Percentiles rank a stretch among this genome's conserved stretches.
phyloP scores from a whole-genome alignment of 2,329 filamentous ascomycete genomes.

The Myriangium duriaei region DNA sequence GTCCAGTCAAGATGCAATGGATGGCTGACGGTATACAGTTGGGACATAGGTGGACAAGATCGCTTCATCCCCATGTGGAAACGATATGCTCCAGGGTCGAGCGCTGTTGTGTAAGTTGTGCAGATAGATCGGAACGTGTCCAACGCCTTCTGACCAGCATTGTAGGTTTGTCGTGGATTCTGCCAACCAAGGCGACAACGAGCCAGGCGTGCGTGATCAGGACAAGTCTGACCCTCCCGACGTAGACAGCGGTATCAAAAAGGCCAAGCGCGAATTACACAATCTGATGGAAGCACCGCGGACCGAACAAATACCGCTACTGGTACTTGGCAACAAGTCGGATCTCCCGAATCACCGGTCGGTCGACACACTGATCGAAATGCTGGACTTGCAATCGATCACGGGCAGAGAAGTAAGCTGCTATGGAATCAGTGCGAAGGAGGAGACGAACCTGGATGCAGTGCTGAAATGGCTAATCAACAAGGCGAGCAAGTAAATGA shows the following conservation, averaged over 20 bases:
- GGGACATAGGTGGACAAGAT: slow-evolving; percentile 95
- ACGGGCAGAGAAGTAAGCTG: slow-evolving; percentile 90
- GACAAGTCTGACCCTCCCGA: slow-evolving; percentile 62
- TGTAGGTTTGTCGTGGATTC: slow-evolving; percentile 80
- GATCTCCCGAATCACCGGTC: slow-evolving; percentile 83
- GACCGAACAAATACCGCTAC: slow-evolving; percentile 76
- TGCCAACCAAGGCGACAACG: slow-evolving; percentile 31
- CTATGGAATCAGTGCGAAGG: slow-evolving; percentile 96
- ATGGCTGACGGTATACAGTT: slow-evolving; percentile 37
- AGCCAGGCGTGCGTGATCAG: slow-evolving; percentile 7
- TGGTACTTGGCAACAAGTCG: slow-evolving; percentile 95
- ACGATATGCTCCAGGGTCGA: slow-evolving; percentile 92
- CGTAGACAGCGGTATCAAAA: slow-evolving; percentile 8
- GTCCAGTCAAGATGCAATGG: no score
- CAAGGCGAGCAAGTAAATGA: slow-evolving; percentile 55
- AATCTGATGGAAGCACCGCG: slow-evolving; percentile 72
- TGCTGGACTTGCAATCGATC: slow-evolving; percentile 78
- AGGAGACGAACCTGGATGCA: slow-evolving; percentile 95
- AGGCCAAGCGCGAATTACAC: slow-evolving; percentile 52
- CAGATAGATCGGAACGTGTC: neutral
- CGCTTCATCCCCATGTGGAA: slow-evolving; percentile 99
- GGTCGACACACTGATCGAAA: slow-evolving; percentile 91
- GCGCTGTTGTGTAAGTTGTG: slow-evolving; percentile 81
- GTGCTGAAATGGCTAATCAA: slow-evolving; percentile 95
- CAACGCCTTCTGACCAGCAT: slow-evolving; percentile 2